These are phyloP conservation scores for Anthostomella pinea DNA, from an alignment of 2,329 filamentous ascomycete genomes.

Conservation along the genomic window DNA sequence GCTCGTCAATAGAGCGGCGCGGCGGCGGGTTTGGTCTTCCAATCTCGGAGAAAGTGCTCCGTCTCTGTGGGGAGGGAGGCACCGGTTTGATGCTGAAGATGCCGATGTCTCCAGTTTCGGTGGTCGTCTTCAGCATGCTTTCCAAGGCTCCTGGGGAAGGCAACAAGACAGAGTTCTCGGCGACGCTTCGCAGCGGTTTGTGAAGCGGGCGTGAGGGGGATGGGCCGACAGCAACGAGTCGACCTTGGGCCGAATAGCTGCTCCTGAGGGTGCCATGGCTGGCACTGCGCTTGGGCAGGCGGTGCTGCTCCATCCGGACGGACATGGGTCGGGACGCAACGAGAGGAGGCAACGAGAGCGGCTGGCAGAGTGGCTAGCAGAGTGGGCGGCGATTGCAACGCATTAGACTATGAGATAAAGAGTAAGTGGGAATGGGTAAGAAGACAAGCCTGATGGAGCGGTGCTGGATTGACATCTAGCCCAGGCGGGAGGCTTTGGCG, in stretches of 20 bases:
- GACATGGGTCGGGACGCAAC: constrained; percentile 4
- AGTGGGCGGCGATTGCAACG: constrained; percentile 4
- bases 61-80: constrained; percentile 30
- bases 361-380: constrained; percentile 9
- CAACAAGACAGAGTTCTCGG: constrained; percentile 42
- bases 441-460: constrained; percentile 15
- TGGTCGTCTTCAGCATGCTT: constrained; percentile 64
- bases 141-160: constrained; percentile 54
- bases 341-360: too few relatives aligned
- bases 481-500: constrained; percentile 9
- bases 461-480: too few relatives aligned
- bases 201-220: constrained; percentile 29
- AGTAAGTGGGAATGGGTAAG: constrained; percentile 23
- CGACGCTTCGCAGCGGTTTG: constrained; percentile 42
- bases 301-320: constrained; percentile 27
- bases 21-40: constrained; percentile 27
- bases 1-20: constrained; percentile 32
- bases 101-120: constrained; percentile 64
- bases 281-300: constrained; percentile 29
- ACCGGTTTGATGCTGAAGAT: constrained; percentile 53
- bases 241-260: constrained; percentile 25
- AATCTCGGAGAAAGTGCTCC: constrained; percentile 30
- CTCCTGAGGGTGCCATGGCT: constrained; percentile 32
- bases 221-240: constrained; percentile 14
- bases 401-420: constrained; percentile 27